Evolutionary conservation across 805 yeast genomes (phyloP).

Genomic region (Candida pseudofarinosa): DNA sequence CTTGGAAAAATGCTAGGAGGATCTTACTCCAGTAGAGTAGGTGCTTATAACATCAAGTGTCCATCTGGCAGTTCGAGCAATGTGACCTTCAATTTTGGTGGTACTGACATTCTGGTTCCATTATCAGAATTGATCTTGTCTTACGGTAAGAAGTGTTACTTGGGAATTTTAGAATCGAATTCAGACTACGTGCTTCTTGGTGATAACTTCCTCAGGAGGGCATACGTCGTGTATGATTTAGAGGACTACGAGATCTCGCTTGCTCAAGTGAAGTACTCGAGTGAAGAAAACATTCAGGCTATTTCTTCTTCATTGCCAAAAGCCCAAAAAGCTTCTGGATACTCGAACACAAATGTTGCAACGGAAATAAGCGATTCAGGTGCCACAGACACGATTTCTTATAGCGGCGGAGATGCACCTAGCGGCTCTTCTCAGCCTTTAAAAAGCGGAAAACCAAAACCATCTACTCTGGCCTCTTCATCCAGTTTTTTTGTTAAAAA

Average conservation of each 20-base stretch:
- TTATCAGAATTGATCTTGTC: slow-evolving; percentile 23
- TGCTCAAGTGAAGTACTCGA: slow-evolving; percentile 32
- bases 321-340: slow-evolving; percentile 45
- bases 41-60: slow-evolving; percentile 49
- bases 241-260: slow-evolving; percentile 54
- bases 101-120: slow-evolving; percentile 51
- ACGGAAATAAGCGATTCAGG: slow-evolving; percentile 3
- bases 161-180: slow-evolving; percentile 22
- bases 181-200: slow-evolving; percentile 46
- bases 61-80: slow-evolving; percentile 13
- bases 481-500: background rate
- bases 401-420: slow-evolving; percentile 8
- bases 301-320: slow-evolving; percentile 47
- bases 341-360: slow-evolving; percentile 31
- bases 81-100: slow-evolving; percentile 54
- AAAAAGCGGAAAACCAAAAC: too few relatives aligned
- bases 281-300: slow-evolving; percentile 41
- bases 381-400: slow-evolving; percentile 12
- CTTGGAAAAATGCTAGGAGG: slow-evolving; percentile 41
- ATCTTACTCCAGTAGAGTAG: slow-evolving; percentile 33
- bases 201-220: slow-evolving; percentile 59
- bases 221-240: slow-evolving; percentile 62
- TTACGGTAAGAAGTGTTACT: slow-evolving; percentile 17
- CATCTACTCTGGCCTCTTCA: background rate
- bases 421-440: too few relatives aligned